Evolutionary conservation across 2,329 filamentous ascomycete species (phyloP), one percentile per base, ranked within the genome.

Genomic region (Cladosporium sp.): DNA sequence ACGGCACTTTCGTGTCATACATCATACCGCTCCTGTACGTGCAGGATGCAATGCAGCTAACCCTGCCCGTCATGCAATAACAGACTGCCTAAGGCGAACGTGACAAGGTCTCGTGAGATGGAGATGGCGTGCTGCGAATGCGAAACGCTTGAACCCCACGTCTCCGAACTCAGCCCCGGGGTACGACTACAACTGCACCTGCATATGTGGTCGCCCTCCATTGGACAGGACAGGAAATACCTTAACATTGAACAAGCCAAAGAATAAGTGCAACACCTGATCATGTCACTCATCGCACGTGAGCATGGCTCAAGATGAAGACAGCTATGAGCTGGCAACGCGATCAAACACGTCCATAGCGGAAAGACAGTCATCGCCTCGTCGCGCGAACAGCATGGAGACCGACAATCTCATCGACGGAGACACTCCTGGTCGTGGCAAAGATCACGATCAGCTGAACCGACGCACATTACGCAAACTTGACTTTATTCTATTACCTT

Each of bases 401-500:
- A 49, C 44, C 61, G 51, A 64, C 10, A 24, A 2, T 15, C 44
- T 34, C 11, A 52, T 51, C 28, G 61, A 32, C 21, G 61, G 24
- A 12, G 61, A 55, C 24, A 24, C 12, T 15, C 18, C 14, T 8
- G 3, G 14, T 28, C 21, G 32, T 5, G 34, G 8, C 34, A 36
- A 10, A 36, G 21, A 57, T 24, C 24, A 63, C 21, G 47, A 65
- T 15, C 12, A 32, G 24, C 64, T 77, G 52, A 71, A 76, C 55
- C 70, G 71, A 11, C 73, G 78, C 12, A 82, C 80, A 18, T 72
- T 83, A 34, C 74, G 79, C 62, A 85, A 84, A 73, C 77, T 86
- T 59, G 84, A 86, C 72, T 76, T 77, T 28, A 73, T 84, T 30
- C 76, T 86, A 7, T 74, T 86, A 15, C 83, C 83, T 2, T 85